Evolutionary conservation across 148 eudicot species (phyloP).

Genomic region (Arctostaphylos glauca): DNA sequence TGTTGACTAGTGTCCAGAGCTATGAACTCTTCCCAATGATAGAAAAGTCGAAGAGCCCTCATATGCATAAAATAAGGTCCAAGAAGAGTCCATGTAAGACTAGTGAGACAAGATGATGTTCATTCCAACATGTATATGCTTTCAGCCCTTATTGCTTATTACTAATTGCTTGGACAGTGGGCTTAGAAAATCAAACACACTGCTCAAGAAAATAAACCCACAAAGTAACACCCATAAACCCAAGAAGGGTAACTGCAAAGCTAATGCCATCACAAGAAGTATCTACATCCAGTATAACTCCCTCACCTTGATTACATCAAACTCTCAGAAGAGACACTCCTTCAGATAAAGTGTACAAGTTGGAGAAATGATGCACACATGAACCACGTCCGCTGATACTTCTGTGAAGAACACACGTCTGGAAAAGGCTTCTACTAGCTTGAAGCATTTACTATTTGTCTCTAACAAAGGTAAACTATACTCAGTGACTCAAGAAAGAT

Average conservation of each 20-base stretch:
- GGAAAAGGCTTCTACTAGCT: conserved; percentile 5
- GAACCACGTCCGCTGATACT: background rate
- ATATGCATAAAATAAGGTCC: background rate
- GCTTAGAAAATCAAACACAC: background rate
- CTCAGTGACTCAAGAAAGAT: background rate
- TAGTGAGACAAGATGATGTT: background rate
- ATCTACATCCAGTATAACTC: background rate
- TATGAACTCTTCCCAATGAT: background rate
- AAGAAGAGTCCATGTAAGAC: background rate
- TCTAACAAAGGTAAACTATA: background rate
- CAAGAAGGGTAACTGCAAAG: background rate
- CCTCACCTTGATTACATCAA: background rate
- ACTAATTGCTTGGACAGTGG: background rate
- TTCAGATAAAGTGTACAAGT: background rate
- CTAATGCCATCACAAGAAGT: background rate
- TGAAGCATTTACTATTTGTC: background rate
- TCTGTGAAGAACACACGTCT: background rate
- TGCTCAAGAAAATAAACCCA: background rate
- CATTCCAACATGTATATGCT: background rate
- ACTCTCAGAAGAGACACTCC: background rate
- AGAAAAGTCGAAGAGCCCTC: background rate
- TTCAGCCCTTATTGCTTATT: background rate
- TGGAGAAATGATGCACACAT: background rate
- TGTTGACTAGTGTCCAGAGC: conserved; percentile 4
- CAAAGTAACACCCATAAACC: background rate